These are phyloP conservation scores for Physcomitrellopsis africana DNA, from an alignment of 225 moss, liverwort and hornwort genomes.

Conservation along the genomic window DNA sequence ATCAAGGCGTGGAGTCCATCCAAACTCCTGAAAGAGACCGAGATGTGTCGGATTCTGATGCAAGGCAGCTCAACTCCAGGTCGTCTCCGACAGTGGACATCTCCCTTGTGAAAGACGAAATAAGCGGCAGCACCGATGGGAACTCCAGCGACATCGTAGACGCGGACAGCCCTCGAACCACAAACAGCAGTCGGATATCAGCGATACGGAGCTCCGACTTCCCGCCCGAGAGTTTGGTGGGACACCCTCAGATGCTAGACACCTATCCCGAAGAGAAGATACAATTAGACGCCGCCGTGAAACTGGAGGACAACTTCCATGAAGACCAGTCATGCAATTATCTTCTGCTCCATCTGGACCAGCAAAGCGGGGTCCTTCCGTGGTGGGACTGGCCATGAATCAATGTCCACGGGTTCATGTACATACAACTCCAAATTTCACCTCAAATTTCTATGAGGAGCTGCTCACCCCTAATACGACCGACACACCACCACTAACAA, in stretches of 20 bases:
- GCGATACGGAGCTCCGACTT: constrained; percentile 36
- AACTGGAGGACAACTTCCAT: constrained; percentile 45
- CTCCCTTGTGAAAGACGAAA: constrained; percentile 34
- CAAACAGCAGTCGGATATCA: constrained; percentile 54
- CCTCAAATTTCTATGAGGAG: constrained; percentile 52
- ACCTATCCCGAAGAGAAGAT: too few species aligned
- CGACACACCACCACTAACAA: constrained; percentile 31
- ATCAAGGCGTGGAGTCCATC: not conserved
- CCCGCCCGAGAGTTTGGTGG: constrained; percentile 38
- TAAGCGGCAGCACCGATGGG: constrained; percentile 63
- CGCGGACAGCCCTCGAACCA: constrained; percentile 79
- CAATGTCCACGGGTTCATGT: constrained; percentile 1
- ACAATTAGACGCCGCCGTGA: constrained; percentile 16
- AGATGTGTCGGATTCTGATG: not conserved
- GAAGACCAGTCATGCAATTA: constrained; percentile 53
- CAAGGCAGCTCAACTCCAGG: constrained; percentile 5
- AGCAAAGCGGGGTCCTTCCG: constrained; percentile 47
- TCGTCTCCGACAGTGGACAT: constrained; percentile 36
- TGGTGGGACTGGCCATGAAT: constrained; percentile 62
- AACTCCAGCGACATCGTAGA: constrained; percentile 83
- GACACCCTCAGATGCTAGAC: not conserved
- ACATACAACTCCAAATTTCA: constrained; percentile 33
- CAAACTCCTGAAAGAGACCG: not conserved
- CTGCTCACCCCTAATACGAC: constrained; percentile 39
- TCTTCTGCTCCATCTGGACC: constrained; percentile 50